phyloP scores from a whole-genome alignment of 2,329 filamentous ascomycete genomes.

The Phialophora chinensis region DNA sequence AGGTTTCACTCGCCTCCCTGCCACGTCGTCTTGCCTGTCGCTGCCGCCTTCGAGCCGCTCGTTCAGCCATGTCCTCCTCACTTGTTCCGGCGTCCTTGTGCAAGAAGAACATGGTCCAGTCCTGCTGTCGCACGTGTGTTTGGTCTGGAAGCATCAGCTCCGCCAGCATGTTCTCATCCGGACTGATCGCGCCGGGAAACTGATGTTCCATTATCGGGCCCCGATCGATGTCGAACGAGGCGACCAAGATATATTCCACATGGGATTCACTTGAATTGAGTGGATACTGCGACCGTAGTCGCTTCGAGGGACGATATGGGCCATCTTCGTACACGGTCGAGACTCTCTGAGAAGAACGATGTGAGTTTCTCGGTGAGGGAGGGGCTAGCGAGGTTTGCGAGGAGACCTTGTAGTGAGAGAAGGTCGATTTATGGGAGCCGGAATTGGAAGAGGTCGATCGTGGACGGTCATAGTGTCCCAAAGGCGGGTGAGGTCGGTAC shows the following conservation, averaged over 20 bases:
- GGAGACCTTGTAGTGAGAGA: constrained; percentile 52
- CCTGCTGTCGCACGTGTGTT: constrained; percentile 89
- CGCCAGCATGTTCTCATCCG: constrained; percentile 96
- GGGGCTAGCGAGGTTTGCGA: constrained; percentile 64
- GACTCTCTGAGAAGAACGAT: constrained; percentile 46
- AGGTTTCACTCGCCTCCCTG: constrained; percentile 45
- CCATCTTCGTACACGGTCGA: constrained; percentile 43
- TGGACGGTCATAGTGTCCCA: constrained; percentile 26
- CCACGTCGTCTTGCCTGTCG: constrained; percentile 45
- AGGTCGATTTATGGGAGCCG: constrained; percentile 51
- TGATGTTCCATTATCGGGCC: constrained; percentile 99
- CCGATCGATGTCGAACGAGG: constrained; percentile 94
- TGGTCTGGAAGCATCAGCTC: constrained; percentile 99
- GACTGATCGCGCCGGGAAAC: constrained; percentile 91
- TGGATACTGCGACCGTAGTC: constrained; percentile 76
- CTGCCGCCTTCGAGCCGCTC: constrained; percentile 52
- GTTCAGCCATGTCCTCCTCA: constrained; percentile 71
- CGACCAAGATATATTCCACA: constrained; percentile 98
- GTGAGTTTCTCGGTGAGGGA: constrained; percentile 57
- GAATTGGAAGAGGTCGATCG: constrained; percentile 58
- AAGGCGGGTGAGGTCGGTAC: constrained; percentile 29
- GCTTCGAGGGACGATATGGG: constrained; percentile 48
- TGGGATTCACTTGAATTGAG: constrained; percentile 80
- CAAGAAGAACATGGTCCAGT: constrained; percentile 99
- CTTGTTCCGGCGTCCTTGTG: constrained; percentile 90